Base-by-base conservation (phyloP, 352 stramenopile species). In the Blastocystis sp. region DNA sequence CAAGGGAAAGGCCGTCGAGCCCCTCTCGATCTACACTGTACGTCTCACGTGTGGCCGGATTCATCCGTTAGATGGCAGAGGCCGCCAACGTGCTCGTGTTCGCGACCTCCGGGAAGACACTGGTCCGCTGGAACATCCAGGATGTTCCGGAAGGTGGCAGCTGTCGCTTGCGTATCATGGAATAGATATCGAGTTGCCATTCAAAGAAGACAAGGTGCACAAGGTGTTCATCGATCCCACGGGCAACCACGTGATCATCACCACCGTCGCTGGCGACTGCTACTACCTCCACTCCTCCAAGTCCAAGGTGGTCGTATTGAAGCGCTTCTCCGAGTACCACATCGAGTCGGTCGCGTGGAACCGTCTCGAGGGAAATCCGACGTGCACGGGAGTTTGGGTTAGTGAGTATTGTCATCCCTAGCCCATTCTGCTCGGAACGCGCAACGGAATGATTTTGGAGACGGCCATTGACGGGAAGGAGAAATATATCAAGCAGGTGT, bases 381-480 rank as follows among this genome's bases (percentile, higher is more conserved):
- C 33, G 12, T 59, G 74, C 51, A 85, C 74, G 24, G 74, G 74
- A 51, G 74, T 85, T 13, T 2, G 74, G 24, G 1, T 3, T 41
- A 21, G 21, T 26, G 4, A 0, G 2, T 16, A 24, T 4, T 12
- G 31, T 66, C 21, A 85, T 13, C 2, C 2, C 12, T 70, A 95
- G 78, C 82, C 93, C 0, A 91, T 96, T 24, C 90, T 96, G 1
- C 93, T 96, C 77, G 94, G 94, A 33, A 95, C 94, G 9, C 93
- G 95, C 16, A 85, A 85, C 41, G 74, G 74, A 90, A 92, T 92
- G 0, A 94, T 96, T 16, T 95, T 93, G 59, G 94, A 96, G 90
- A 94, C 93, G 37, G 93, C 95, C 85, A 95, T 97, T 88, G 93
- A 94, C 62, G 93, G 93, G 21, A 96, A 96, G 79, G 94, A 96